Base-by-base conservation (phyloP, 2,329 filamentous ascomycete species). In the Xylaria sp. region DNA sequence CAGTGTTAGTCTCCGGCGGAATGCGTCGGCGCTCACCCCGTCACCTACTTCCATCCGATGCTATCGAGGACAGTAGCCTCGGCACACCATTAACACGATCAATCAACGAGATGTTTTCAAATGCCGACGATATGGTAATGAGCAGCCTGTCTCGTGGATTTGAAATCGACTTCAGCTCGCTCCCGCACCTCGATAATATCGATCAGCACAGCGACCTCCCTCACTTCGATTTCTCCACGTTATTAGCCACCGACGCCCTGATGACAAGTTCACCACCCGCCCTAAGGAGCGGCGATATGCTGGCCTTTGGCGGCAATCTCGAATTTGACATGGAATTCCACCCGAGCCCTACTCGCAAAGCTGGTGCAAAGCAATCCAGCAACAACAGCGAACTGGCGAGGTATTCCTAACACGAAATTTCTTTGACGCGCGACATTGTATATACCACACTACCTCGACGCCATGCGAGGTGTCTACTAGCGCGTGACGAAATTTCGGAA, bases 61-160 rank as follows among this genome's bases (percentile, higher is more conserved):
- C 74, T 6, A 65, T 78, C 25, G 69, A 70, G 2, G 68, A 67
- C 1, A 58, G 72, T 39, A 25, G 67, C 28, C 64, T 73, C 23
- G 67, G 73, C 5, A 74, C 75, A 20, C 75, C 76, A 1, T 51
- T 78, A 46, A 73, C 76, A 5, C 69, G 69, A 31, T 74, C 89
- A 25, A 84, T 93, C 44, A 88, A 87, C 72, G 86, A 91, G 73
- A 83, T 93, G 69, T 82, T 92, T 23, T 89, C 86, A 8, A 87
- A 90, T 69, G 82, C 82, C 10, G 82, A 84, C 64, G 77, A 83
- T 52, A 84, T 87, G 73, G 81, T 79, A 10, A 81, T 74, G 70
- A 82, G 76, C 1, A 76, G 79, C 44, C 82, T 78, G 66, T 77
- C 81, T 46, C 78, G 80, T 39, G 74, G 82, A 41, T 78, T 77